These are phyloP conservation scores for Moesziomyces globuligerus DNA, from an alignment of 1,284 basidiomycete species.

Conservation along the genomic window DNA sequence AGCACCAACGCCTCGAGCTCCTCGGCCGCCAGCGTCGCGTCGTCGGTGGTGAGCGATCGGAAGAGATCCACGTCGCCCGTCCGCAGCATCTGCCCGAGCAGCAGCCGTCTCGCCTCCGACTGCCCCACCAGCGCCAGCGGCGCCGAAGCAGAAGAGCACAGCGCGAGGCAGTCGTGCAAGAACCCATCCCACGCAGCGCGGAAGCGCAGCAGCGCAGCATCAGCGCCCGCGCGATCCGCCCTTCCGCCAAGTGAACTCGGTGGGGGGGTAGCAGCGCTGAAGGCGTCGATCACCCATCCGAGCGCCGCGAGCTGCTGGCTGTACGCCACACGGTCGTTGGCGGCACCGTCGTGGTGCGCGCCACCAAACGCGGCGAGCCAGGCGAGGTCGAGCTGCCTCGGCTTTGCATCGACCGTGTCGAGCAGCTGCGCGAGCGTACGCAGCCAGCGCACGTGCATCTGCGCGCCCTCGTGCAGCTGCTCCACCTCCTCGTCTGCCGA, in stretches of 20 bases:
- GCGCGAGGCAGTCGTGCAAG: conserved; percentile 13
- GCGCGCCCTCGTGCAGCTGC: not conserved
- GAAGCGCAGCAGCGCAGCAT: conserved; percentile 9
- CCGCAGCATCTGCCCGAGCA: conserved; percentile 18
- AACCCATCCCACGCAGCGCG: conserved; percentile 22
- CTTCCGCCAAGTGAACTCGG: conserved; percentile 8
- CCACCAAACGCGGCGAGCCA: conserved; percentile 41
- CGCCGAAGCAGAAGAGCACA: not conserved
- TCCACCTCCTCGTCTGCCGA: not conserved
- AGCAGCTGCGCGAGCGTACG: conserved; percentile 6
- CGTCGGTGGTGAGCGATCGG: conserved; percentile 10
- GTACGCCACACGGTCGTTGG: not conserved
- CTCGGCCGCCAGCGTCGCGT: not conserved
- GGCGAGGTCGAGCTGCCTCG: conserved; percentile 16
- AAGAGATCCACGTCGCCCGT: conserved; percentile 36
- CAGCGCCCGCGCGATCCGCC: not conserved
- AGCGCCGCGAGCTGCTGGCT: conserved; percentile 11
- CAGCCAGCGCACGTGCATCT: conserved; percentile 23
- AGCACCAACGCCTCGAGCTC: conserved; percentile 31
- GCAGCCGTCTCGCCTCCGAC: not conserved
- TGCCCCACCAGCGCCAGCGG: conserved; percentile 10
- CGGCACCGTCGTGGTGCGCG: not conserved
- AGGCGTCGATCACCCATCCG: conserved; percentile 1
- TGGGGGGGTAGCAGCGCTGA: conserved; percentile 7
- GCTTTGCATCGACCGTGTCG: not conserved